These are phyloP conservation scores for Trichoderma guizhouense DNA, from an alignment of 2,329 filamentous ascomycete species.

Conservation along the genomic window DNA sequence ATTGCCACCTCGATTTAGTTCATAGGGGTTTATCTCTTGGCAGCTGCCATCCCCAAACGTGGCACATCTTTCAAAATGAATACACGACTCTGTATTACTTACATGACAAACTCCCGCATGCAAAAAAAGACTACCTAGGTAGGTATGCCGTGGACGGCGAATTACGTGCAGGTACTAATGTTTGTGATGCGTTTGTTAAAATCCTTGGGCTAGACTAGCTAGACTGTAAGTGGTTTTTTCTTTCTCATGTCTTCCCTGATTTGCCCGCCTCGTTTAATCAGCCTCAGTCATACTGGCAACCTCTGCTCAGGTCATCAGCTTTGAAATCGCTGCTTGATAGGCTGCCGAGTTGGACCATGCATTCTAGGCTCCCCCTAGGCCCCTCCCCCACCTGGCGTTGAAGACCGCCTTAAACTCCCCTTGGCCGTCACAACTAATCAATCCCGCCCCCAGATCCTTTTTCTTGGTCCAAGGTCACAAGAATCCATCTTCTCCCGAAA, in stretches of 20 bases:
- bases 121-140: too few species aligned
- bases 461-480: not conserved
- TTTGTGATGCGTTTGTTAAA: not conserved
- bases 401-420: constrained; percentile 14
- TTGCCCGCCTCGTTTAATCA: not conserved
- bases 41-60: not conserved
- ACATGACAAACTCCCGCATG: not conserved
- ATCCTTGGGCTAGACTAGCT: not conserved
- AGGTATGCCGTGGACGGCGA: not conserved
- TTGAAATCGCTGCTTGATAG: not conserved
- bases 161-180: not conserved
- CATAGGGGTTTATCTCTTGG: not conserved
- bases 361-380: constrained; percentile 5
- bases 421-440: not conserved
- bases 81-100: too few species aligned
- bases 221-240: not conserved
- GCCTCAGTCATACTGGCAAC: not conserved
- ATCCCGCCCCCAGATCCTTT: not conserved
- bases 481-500: not conserved
- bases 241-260: not conserved
- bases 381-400: constrained; percentile 15
- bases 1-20: not conserved
- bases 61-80: not conserved
- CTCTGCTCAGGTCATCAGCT: constrained; percentile 6
- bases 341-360: not conserved